phyloP scores from a whole-genome alignment of 768 basidiomycete genomes.

The Mycena rosella region DNA sequence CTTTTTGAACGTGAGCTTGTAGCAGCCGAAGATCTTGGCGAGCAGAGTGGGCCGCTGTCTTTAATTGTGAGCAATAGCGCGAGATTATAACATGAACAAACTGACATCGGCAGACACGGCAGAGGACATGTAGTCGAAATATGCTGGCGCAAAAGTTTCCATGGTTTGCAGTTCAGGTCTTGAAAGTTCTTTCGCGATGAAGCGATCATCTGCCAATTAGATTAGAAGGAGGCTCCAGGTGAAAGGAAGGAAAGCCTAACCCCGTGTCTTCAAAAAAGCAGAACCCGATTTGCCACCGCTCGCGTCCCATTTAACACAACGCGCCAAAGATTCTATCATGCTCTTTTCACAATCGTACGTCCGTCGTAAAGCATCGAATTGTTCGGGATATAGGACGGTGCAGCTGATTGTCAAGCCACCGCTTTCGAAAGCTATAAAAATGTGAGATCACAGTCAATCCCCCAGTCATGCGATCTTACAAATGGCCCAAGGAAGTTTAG shows the following conservation, averaged over 20 bases:
- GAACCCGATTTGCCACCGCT: slow-evolving; percentile 97
- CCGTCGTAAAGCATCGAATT: slow-evolving; percentile 93
- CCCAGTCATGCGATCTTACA: slow-evolving; percentile 60
- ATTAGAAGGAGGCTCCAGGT: not conserved
- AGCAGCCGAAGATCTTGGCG: slow-evolving; percentile 97
- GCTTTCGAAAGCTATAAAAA: slow-evolving; percentile 84
- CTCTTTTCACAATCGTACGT: slow-evolving; percentile 96
- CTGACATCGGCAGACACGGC: slow-evolving; percentile 87
- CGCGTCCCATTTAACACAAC: slow-evolving; percentile 97
- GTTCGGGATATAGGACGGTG: slow-evolving; percentile 95
- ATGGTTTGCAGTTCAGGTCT: slow-evolving; percentile 92
- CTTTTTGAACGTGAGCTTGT: slow-evolving; percentile 92
- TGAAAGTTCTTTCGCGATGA: slow-evolving; percentile 97
- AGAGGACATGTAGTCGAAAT: slow-evolving; percentile 99
- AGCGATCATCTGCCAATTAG: slow-evolving; percentile 84
- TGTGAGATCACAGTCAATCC: slow-evolving; percentile 18
- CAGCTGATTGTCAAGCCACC: slow-evolving; percentile 93
- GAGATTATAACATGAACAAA: slow-evolving; percentile 28
- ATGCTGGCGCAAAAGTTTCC: slow-evolving; percentile 96
- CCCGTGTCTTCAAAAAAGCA: slow-evolving; percentile 95
- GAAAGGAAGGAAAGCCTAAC: slow-evolving; percentile 53
- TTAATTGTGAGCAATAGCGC: slow-evolving; percentile 28
- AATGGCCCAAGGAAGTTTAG: slow-evolving; percentile 85
- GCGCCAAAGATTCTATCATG: slow-evolving; percentile 92
- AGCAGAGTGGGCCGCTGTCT: slow-evolving; percentile 90